Percentiles rank a stretch among this genome's conserved stretches.
These are phyloP conservation scores for Neurospora sp. DNA, from an alignment of 495 filamentous ascomycete species.

Conservation along the genomic window DNA sequence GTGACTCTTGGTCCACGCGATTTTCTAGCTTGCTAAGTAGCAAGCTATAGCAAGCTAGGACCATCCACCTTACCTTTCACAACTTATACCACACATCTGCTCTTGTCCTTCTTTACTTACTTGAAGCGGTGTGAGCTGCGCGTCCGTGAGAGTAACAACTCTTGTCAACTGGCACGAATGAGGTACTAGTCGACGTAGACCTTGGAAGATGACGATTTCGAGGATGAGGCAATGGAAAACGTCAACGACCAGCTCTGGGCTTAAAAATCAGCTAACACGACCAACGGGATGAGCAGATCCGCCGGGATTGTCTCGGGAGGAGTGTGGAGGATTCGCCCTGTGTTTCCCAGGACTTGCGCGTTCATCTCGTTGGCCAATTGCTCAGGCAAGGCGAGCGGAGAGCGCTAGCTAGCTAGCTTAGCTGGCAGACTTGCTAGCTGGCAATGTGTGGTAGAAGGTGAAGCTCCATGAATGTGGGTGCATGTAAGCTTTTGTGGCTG, in stretches of 20 bases:
- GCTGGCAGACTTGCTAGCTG: not conserved
- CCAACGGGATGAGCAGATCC: not conserved
- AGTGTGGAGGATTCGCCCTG: not conserved
- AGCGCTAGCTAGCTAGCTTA: not conserved
- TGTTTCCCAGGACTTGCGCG: not conserved
- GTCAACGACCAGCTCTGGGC: not conserved
- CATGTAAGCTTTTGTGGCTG: not conserved
- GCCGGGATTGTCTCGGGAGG: not conserved
- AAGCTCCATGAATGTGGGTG: not conserved
- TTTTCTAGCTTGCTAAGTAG: not conserved
- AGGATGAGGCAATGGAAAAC: not conserved
- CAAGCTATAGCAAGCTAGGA: too few relatives aligned
- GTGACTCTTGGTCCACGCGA: not conserved
- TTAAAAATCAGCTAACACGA: not conserved
- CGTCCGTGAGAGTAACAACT: not conserved
- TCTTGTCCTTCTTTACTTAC: not conserved
- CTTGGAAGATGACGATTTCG: not conserved
- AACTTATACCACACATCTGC: not conserved
- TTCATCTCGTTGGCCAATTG: not conserved
- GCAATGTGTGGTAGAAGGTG: not conserved
- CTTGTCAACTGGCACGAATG: not conserved
- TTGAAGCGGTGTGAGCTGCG: not conserved
- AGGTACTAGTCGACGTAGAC: not conserved
- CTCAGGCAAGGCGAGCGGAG: not conserved
- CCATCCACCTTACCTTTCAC: not conserved